Evolutionary conservation across 2,329 filamentous ascomycete species (phyloP).

Genomic region (Fusarium duplospermum): DNA sequence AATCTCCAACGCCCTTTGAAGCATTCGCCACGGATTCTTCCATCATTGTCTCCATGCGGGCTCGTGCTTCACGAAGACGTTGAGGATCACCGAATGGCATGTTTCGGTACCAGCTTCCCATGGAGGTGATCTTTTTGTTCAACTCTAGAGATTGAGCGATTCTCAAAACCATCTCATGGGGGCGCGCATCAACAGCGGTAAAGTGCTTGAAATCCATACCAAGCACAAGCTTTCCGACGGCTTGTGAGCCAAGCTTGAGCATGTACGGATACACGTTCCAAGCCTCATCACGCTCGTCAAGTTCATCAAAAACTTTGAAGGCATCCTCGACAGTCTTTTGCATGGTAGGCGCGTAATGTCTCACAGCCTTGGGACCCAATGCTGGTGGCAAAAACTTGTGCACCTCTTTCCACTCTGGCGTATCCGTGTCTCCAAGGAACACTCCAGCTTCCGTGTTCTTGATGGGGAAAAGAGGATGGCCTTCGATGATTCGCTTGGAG

Average conservation of each 20-base stretch:
- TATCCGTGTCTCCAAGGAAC: slow-evolving; percentile 63
- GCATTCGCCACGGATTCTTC: slow-evolving; percentile 53
- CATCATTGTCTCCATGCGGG: slow-evolving; percentile 51
- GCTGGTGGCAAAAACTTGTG: slow-evolving; percentile 73
- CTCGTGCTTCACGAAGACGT: slow-evolving; percentile 50
- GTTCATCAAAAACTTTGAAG: slow-evolving; percentile 61
- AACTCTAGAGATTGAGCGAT: slow-evolving; percentile 64
- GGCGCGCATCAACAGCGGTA: slow-evolving; percentile 55
- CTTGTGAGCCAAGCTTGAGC: slow-evolving; percentile 61
- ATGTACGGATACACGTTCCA: slow-evolving; percentile 64
- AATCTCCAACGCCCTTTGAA: slow-evolving; percentile 50
- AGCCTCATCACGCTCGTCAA: slow-evolving; percentile 60
- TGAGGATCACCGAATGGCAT: slow-evolving; percentile 69
- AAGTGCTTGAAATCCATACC: slow-evolving; percentile 62
- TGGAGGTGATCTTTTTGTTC: slow-evolving; percentile 68
- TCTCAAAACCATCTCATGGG: slow-evolving; percentile 62
- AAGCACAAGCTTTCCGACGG: slow-evolving; percentile 57
- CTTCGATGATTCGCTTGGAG: slow-evolving; percentile 63
- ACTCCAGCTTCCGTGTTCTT: slow-evolving; percentile 56
- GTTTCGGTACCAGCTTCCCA: slow-evolving; percentile 66
- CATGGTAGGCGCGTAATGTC: slow-evolving; percentile 71
- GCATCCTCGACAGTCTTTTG: slow-evolving; percentile 63
- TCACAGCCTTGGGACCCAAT: slow-evolving; percentile 68
- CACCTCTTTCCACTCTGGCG: slow-evolving; percentile 60
- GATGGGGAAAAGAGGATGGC: slow-evolving; percentile 59